Evolutionary conservation across 805 yeast species (phyloP), one percentile per base, ranked within the genome.

Genomic region (Metschnikowia baotianmanensis): DNA sequence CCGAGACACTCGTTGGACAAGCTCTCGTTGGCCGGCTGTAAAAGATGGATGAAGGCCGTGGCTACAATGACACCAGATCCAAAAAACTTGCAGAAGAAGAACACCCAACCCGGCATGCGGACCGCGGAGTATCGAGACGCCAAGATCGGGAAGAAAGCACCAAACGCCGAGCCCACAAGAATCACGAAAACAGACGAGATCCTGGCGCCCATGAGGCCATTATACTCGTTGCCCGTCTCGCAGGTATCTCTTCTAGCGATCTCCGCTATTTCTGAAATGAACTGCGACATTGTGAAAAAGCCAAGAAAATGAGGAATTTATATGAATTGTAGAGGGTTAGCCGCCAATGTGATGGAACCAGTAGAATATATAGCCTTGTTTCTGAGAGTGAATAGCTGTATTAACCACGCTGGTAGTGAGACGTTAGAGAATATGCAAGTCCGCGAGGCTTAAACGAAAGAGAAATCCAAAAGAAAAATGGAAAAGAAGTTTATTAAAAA

Each of bases 11-110:
- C 74, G 34, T 75, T 55, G 1, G 71, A 55, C 33, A 85, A 65
- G 2, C 77, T 71, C 8, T 81, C 84, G 43, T 70, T 60, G 4
- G 93, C 91, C 0, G 88, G 91, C 46, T 77, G 71, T 43, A 86
- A 62, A 45, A 86, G 65, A 63, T 86, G 95, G 22, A 86, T 79
- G 52, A 86, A 83, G 0, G 90, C 86, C 1, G 95, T 86, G 11
- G 91, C 86, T 10, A 86, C 73, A 54, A 86, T 86, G 35, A 86
- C 91, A 40, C 95, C 95, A 3, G 90, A 82, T 46, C 95, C 95
- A 57, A 86, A 86, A 61, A 74, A 84, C 54, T 83, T 84, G 36
- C 86, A 80, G 34, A 80, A 58, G 56, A 82, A 81, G 61, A 82
- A 83, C 48, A 79, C 73, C 77, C 78, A 72, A 11, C 71, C 53